A percentile compares a stretch with the other conserved stretches of the same genome.
Evolutionary conservation across 148 eudicot species (phyloP).

Genomic region (Mesembryanthemum crystallinum): DNA sequence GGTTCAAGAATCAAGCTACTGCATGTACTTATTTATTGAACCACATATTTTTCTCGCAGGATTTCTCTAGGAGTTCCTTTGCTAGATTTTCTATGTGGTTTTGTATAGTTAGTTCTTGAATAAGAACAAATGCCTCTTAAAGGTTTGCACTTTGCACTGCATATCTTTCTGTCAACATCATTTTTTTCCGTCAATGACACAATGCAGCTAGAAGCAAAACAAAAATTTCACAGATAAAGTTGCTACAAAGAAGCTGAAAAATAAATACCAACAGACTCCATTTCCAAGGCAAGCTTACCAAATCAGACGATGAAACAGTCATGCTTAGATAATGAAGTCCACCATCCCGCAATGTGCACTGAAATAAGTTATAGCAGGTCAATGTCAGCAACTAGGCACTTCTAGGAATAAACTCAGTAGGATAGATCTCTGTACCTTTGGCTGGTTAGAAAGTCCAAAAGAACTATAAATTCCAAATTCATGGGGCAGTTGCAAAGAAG

Average conservation of each 20-base stretch:
- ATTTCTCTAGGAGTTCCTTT: background rate
- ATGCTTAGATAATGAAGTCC: conserved; percentile 13
- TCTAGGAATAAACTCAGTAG: background rate
- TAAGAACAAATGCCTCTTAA: background rate
- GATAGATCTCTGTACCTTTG: conserved; percentile 15
- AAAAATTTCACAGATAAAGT: background rate
- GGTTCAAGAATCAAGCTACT: background rate
- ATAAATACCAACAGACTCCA: background rate
- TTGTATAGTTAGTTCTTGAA: background rate
- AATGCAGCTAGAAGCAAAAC: background rate
- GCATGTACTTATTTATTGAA: background rate
- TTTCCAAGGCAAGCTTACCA: conserved; percentile 7
- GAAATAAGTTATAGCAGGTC: background rate
- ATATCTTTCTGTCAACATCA: background rate
- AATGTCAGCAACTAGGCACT: background rate
- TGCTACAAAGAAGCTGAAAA: background rate
- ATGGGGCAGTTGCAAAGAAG: conserved; percentile 30
- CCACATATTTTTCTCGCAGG: background rate
- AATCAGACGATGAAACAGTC: background rate
- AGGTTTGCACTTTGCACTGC: background rate
- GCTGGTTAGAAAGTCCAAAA: conserved; percentile 18
- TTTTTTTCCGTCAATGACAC: background rate
- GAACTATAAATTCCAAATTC: conserved; percentile 18
- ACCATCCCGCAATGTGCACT: conserved; percentile 8
- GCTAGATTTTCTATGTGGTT: background rate